Percentiles rank a stretch among this genome's conserved stretches.
These are phyloP conservation scores for Podosphaera leucotricha DNA, from an alignment of 2,329 filamentous ascomycete genomes.

Conservation along the genomic window DNA sequence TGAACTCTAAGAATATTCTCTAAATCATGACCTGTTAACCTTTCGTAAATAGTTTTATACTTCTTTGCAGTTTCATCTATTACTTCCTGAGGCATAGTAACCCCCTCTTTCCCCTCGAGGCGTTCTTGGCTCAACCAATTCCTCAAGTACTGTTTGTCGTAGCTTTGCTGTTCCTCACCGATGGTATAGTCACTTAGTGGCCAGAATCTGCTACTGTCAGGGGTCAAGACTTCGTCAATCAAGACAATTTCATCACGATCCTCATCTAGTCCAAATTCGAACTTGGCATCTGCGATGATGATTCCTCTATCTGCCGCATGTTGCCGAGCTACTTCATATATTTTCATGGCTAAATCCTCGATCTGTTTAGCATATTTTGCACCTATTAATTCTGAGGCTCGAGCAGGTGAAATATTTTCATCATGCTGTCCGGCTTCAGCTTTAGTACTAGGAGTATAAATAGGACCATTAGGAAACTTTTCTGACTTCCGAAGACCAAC, in stretches of 20 bases:
- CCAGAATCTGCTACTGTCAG: slow-evolving; percentile 76
- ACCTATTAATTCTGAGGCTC: slow-evolving; percentile 25
- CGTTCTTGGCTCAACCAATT: slow-evolving; percentile 59
- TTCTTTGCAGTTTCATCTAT: slow-evolving; percentile 42
- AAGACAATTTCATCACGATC: slow-evolving; percentile 38
- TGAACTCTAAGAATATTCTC: background rate
- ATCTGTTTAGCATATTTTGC: slow-evolving; percentile 33
- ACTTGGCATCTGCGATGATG: slow-evolving; percentile 53
- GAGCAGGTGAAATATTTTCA: slow-evolving; percentile 41
- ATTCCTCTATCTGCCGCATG: slow-evolving; percentile 35
- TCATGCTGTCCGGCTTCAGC: slow-evolving; percentile 43
- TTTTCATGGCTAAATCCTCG: slow-evolving; percentile 30
- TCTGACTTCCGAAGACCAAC: slow-evolving; percentile 36
- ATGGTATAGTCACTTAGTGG: slow-evolving; percentile 45
- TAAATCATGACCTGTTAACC: slow-evolving; percentile 34
- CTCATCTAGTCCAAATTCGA: slow-evolving; percentile 44
- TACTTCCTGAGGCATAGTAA: slow-evolving; percentile 48
- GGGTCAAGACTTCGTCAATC: slow-evolving; percentile 52
- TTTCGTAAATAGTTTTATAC: slow-evolving; percentile 55
- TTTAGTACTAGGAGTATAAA: slow-evolving; percentile 47
- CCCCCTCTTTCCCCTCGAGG: slow-evolving; percentile 50
- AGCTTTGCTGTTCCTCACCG: slow-evolving; percentile 56
- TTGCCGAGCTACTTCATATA: slow-evolving; percentile 32
- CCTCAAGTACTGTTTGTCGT: slow-evolving; percentile 68
- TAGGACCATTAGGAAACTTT: slow-evolving; percentile 30